Percentiles rank a stretch among this genome's conserved stretches.
These are phyloP conservation scores for Aspergillus pseudonomiae DNA, from an alignment of 2,329 filamentous ascomycete genomes.

Conservation along the genomic window DNA sequence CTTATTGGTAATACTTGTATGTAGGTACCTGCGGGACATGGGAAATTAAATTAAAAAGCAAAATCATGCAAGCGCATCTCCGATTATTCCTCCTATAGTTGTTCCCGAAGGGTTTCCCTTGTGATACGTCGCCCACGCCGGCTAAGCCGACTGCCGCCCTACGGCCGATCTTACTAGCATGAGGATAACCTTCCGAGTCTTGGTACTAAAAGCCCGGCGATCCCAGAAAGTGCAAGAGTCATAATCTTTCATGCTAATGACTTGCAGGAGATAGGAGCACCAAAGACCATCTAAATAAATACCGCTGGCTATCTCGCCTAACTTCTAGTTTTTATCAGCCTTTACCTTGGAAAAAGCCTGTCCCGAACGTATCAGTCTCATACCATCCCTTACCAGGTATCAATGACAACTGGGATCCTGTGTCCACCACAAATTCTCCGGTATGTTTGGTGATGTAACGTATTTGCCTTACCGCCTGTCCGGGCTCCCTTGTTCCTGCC, in stretches of 20 bases:
- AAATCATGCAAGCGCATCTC: conserved; percentile 9
- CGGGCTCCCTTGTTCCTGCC: not conserved
- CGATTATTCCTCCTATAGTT: not conserved
- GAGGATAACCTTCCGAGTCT: conserved; percentile 5
- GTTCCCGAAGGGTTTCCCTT: conserved; percentile 8
- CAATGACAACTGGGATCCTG: not conserved
- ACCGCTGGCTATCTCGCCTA: conserved; percentile 3
- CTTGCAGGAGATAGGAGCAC: not conserved
- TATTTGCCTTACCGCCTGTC: conserved; percentile 1
- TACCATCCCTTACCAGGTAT: not conserved
- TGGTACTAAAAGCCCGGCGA: conserved; percentile 10
- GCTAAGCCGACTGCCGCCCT: conserved; percentile 12
- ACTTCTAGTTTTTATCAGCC: not conserved
- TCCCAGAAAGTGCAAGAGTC: not conserved
- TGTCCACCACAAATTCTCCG: conserved; percentile 2
- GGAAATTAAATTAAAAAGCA: conserved; percentile 12
- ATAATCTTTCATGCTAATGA: not conserved
- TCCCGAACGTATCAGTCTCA: not conserved
- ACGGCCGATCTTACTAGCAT: conserved; percentile 5
- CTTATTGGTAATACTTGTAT: not conserved
- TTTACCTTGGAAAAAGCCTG: not conserved
- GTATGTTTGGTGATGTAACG: conserved; percentile 9
- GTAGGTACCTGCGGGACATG: conserved; percentile 2
- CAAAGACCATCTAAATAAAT: not conserved
- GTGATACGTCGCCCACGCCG: conserved; percentile 10